These are phyloP conservation scores for Trichosanthes cucumerina DNA, from an alignment of 306 rosid genomes.

Conservation along the genomic window DNA sequence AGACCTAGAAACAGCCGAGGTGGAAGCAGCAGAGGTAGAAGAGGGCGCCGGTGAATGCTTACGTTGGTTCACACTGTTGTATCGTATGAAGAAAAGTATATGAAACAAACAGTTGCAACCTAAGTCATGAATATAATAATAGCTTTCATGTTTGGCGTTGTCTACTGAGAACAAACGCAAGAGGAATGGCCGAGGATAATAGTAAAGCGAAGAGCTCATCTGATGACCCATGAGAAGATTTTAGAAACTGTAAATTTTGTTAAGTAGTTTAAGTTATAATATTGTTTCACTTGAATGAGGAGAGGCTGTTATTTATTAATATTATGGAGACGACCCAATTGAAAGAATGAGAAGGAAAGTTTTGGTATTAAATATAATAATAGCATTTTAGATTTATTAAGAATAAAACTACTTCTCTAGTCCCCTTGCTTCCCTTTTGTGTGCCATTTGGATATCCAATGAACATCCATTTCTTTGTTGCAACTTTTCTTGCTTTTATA, in stretches of 20 bases:
- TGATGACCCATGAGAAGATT: background rate
- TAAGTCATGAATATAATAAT: background rate
- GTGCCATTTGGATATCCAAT: too few relatives aligned
- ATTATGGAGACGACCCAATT: background rate
- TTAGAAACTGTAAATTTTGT: background rate
- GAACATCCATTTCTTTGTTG: too few relatives aligned
- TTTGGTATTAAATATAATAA: too few relatives aligned
- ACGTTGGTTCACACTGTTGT: background rate
- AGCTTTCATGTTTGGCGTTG: background rate
- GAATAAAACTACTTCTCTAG: too few relatives aligned
- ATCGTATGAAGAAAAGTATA: background rate
- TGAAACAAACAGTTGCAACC: background rate
- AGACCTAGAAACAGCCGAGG: slow-evolving; percentile 18
- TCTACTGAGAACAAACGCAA: background rate
- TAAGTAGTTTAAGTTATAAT: background rate
- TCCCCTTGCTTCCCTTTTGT: too few relatives aligned
- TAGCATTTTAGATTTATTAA: too few relatives aligned
- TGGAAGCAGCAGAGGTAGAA: slow-evolving; percentile 9
- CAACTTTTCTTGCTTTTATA: too few relatives aligned
- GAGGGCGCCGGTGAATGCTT: slow-evolving; percentile 15
- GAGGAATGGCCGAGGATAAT: background rate
- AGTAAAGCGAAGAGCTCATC: background rate
- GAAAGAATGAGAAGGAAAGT: background rate
- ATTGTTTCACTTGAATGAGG: background rate
- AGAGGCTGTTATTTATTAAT: background rate